Percentiles rank a stretch among this genome's conserved stretches.
Conservation (phyloP, 768 basidiomycete genomes). For the Boletus huronensis region DNA sequence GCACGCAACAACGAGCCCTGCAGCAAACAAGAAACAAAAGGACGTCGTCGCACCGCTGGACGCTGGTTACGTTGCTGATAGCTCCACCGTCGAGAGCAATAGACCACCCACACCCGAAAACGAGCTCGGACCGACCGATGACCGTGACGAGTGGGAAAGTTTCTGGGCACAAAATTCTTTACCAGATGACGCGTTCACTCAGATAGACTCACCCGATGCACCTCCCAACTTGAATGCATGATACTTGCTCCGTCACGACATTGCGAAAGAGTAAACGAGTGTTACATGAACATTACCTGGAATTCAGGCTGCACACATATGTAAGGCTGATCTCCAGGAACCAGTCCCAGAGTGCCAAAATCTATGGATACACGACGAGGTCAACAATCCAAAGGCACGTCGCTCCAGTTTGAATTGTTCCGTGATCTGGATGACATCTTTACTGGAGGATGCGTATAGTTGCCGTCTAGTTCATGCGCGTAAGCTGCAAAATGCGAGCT, state of each 20-base stretch:
- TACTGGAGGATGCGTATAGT: conserved; percentile 12
- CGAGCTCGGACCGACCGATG: conserved; percentile 16
- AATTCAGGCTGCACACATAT: not conserved
- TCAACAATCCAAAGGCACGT: conserved; percentile 20
- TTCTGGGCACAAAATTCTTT: conserved; percentile 43
- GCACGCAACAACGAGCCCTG: conserved; percentile 9
- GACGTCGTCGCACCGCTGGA: conserved; percentile 36
- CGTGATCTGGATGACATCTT: conserved; percentile 5
- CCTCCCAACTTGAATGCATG: conserved; percentile 13
- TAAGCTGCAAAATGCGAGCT: conserved; percentile 27
- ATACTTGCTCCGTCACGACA: not conserved
- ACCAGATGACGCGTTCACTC: conserved; percentile 36
- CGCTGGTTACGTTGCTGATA: conserved; percentile 32
- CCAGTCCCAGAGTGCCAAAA: conserved; percentile 11
- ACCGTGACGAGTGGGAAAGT: conserved; percentile 47
- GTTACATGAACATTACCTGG: not conserved
- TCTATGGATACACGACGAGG: not conserved
- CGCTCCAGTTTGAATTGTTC: conserved; percentile 21
- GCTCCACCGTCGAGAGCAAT: conserved; percentile 10
- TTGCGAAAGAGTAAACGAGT: conserved; percentile 7
- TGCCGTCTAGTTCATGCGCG: conserved; percentile 22
- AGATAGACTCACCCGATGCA: conserved; percentile 9
- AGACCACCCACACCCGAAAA: conserved; percentile 24
- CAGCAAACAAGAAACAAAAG: not conserved
- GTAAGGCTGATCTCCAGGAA: conserved; percentile 2